Percentiles rank a stretch among this genome's conserved stretches.
phyloP scores from a whole-genome alignment of 1,284 basidiomycete genomes.

The Tetrapyrgos nigripes region DNA sequence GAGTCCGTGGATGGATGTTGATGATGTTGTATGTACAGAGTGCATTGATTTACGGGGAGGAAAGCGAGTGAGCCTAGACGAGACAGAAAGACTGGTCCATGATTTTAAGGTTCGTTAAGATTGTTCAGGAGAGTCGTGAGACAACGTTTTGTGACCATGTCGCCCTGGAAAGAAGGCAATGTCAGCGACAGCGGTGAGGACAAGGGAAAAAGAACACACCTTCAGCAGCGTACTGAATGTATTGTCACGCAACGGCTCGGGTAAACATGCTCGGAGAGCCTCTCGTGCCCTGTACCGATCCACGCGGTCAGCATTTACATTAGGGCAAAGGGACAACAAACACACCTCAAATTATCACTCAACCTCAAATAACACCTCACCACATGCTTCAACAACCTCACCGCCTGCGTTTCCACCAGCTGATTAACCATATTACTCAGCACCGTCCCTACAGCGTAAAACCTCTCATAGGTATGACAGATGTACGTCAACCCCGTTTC shows the following conservation, averaged over 20 bases:
- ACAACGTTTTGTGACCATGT: slow-evolving; percentile 97
- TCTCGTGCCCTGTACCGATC: slow-evolving; percentile 80
- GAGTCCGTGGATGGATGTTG: no score
- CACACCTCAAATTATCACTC: slow-evolving; percentile 93
- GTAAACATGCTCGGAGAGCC: slow-evolving; percentile 95
- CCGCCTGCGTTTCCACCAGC: slow-evolving; percentile 96
- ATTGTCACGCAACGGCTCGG: slow-evolving; percentile 93
- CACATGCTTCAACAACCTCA: slow-evolving; percentile 96
- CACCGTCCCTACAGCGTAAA: slow-evolving; percentile 98
- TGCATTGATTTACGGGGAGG: no score
- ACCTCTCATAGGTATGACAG: slow-evolving; percentile 99
- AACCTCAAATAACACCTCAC: slow-evolving; percentile 96
- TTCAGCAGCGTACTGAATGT: slow-evolving; percentile 93
- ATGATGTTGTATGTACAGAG: no score
- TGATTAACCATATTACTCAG: slow-evolving; percentile 99
- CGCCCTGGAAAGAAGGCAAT: slow-evolving; percentile 61
- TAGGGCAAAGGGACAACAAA: slow-evolving; percentile 20
- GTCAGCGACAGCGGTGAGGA: slow-evolving; percentile 5
- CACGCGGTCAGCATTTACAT: slow-evolving; percentile 12
- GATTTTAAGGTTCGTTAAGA: slow-evolving; percentile 68
- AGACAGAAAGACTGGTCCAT: slow-evolving; percentile 4
- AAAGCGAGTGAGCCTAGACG: no score
- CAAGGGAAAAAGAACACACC: slow-evolving; percentile 44
- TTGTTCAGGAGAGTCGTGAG: slow-evolving; percentile 95
- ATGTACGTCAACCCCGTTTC: slow-evolving; percentile 99